These are phyloP conservation scores for Crithidia sp. DNA, from an alignment of 208 protist species.

Conservation along the genomic window DNA sequence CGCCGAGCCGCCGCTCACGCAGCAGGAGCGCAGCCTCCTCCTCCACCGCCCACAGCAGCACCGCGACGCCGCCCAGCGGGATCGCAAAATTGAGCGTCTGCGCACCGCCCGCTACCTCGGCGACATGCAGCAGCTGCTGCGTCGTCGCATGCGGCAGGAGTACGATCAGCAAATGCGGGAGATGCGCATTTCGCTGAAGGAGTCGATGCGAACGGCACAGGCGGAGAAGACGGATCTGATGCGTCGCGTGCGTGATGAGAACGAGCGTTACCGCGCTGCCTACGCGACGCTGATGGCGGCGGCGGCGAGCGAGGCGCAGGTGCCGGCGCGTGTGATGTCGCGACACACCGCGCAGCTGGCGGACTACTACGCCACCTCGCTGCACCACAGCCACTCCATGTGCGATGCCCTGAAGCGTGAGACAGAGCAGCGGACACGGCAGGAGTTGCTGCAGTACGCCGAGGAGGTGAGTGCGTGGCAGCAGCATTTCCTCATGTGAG, in stretches of 20 bases:
- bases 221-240: conserved; percentile 55
- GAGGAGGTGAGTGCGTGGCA: conserved; percentile 82
- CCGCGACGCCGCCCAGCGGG: conserved; percentile 53
- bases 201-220: conserved; percentile 30
- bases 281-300: conserved; percentile 76
- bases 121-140: conserved; percentile 67
- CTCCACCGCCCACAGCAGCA: conserved; percentile 54
- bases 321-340: conserved; percentile 71
- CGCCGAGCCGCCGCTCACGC: conserved; percentile 55
- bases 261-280: conserved; percentile 75
- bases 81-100: conserved; percentile 85
- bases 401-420: conserved; percentile 72
- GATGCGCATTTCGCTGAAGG: conserved; percentile 56
- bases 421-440: conserved; percentile 47
- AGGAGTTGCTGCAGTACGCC: conserved; percentile 74
- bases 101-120: conserved; percentile 72
- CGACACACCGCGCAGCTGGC: conserved; percentile 67
- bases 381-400: conserved; percentile 73
- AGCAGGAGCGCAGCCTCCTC: conserved; percentile 52
- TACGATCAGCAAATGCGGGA: conserved; percentile 56
- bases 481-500: conserved; percentile 52
- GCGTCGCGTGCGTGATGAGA: conserved; percentile 74
- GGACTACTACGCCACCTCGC: conserved; percentile 65
- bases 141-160: conserved; percentile 65
- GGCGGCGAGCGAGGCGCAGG: conserved; percentile 67